phyloP scores from a whole-genome alignment of 768 basidiomycete genomes.

The Hypsizygus marmoreus region DNA sequence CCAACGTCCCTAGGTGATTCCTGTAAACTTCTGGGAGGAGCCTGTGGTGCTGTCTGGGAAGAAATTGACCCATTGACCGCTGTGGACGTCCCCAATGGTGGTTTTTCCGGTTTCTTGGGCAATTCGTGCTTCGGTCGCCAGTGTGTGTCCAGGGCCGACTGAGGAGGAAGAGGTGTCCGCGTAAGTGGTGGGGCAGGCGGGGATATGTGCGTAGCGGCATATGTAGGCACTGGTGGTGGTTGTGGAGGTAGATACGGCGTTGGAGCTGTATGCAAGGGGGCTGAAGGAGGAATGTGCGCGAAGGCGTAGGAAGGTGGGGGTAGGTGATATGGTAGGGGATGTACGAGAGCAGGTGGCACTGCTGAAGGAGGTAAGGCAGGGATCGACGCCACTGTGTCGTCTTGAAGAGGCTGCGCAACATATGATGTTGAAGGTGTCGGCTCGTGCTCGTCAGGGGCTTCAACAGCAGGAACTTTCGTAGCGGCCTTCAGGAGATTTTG shows the following conservation, averaged over 20 bases:
- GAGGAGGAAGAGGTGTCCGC: constrained; percentile 10
- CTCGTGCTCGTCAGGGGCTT: background rate
- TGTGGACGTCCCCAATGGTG: background rate
- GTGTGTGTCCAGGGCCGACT: constrained; percentile 13
- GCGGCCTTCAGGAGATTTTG: constrained; percentile 14
- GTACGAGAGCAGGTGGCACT: constrained; percentile 7
- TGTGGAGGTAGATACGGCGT: too few species aligned
- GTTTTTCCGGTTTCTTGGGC: constrained; percentile 7
- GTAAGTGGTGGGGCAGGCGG: background rate
- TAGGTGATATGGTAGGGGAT: constrained; percentile 4
- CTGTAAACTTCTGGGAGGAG: background rate
- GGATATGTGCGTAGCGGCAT: too few species aligned
- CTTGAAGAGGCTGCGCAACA: background rate
- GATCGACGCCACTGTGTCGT: too few species aligned
- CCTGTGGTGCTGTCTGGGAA: background rate
- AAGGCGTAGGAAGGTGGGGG: background rate
- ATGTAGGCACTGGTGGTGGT: too few species aligned
- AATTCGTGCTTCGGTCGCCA: constrained; percentile 16
- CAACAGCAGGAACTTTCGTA: background rate
- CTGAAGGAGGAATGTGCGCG: too few species aligned
- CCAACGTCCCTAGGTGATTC: background rate
- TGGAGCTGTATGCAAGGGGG: too few species aligned
- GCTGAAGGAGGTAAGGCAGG: background rate
- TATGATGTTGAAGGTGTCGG: background rate
- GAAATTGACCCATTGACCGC: background rate